Base-by-base conservation (phyloP, 192 early-diverging fungal genomes). In the Gryganskiella cystojenkinii region DNA sequence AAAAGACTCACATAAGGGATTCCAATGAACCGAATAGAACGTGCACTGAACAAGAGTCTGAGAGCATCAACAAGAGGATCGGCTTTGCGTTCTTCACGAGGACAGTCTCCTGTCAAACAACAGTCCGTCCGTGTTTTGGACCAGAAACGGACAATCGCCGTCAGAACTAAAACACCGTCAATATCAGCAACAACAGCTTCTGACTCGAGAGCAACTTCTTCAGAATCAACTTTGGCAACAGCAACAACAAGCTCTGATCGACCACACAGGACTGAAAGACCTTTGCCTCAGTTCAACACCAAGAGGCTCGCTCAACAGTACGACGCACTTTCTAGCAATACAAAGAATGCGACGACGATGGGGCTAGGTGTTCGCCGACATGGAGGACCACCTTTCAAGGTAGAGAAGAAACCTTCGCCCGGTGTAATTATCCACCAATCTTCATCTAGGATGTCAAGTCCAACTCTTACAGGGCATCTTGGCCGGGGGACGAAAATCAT, bases 1-100 rank as follows among this genome's bases (percentile, higher is more conserved):
- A 15, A 14, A 22, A 20, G 11, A 22, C 7, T 3, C 5, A n/a
- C 1, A 11, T 15, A 31, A 28, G 9, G 19, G 19, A 2, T 70
- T 34, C 35, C 4, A 35, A 13, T 22, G 10, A 40, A 27, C 13
- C 2, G 14, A 28, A 43, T 64, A 74, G 71, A 74, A 37, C 62
- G 71, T 15, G 71, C 71, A 0, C 34, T 44, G 13, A 66, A 42
- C 56, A 65, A 66, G 46, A 65, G 61, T 33, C 24, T 63, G 14
- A 17, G 71, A 49, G 57, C 58, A 19, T 75, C 71, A 35, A 51
- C 61, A 7, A 37, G 64, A 3, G 45, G 51, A 30, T 4, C 17
- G 51, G 31, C n/a, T 58, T 34, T 27, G 14, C 22, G 14, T 37
- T n/a, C 10, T 13, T 25, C 43, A 3, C 62, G 55, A 13, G 19